Evolutionary conservation across 768 basidiomycete genomes (phyloP).

Genomic region (Termitomyces sp.): DNA sequence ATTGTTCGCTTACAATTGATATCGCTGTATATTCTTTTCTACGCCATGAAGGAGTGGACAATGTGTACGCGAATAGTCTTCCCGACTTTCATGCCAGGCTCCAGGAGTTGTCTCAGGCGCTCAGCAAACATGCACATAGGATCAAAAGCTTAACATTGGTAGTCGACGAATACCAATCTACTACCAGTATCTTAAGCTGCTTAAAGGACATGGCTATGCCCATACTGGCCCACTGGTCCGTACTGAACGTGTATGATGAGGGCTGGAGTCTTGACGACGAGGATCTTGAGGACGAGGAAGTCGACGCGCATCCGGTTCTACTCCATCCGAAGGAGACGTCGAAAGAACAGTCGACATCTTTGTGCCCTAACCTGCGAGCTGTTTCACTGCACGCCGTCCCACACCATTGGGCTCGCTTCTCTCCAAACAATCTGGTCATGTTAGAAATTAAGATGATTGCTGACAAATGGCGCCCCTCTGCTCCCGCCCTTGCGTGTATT

Average conservation of each 20-base stretch:
- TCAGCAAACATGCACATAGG: background rate
- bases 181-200: background rate
- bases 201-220: background rate
- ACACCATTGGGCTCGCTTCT: conserved; percentile 4
- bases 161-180: conserved; percentile 5
- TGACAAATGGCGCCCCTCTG: background rate
- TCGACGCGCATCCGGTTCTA: background rate
- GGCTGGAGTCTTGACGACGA: background rate
- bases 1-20: background rate
- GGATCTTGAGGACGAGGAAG: background rate
- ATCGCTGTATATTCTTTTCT: background rate
- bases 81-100: background rate
- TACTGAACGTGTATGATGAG: background rate
- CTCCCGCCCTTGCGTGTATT: background rate
- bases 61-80: background rate
- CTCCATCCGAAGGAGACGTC: background rate
- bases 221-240: background rate
- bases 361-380: background rate
- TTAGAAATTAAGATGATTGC: conserved; percentile 5
- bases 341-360: no score
- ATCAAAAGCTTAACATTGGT: conserved; percentile 1
- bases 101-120: background rate
- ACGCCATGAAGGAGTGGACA: background rate
- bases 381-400: background rate
- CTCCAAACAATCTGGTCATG: background rate